Conservation (phyloP, 192 early-diverging fungal species). For the Coemansia furcata region DNA sequence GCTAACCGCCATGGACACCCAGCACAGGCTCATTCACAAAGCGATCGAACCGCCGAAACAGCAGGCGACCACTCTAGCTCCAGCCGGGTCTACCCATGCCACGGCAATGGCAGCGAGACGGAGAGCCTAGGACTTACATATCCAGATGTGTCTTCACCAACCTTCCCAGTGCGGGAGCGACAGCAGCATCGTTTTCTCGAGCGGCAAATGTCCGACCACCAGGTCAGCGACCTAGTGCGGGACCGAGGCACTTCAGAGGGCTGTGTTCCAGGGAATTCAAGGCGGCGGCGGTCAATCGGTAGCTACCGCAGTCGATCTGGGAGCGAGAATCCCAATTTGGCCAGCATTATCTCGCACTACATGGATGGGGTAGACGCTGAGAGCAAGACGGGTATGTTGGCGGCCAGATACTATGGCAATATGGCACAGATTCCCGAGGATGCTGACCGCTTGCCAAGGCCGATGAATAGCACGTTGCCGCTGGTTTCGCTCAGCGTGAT, state of each 20-base stretch:
- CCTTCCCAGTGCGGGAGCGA: background rate
- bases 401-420: constrained; percentile 46
- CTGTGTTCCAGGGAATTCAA: background rate
- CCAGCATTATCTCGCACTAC: constrained; percentile 41
- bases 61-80: background rate
- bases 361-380: constrained; percentile 39
- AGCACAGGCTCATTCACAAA: background rate
- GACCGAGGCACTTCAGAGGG: constrained; percentile 7
- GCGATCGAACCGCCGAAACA: background rate
- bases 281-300: constrained; percentile 2
- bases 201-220: constrained; percentile 1
- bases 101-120: background rate
- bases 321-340: constrained; percentile 9
- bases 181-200: constrained; percentile 4
- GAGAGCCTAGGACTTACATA: background rate
- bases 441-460: constrained; percentile 29
- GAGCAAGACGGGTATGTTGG: constrained; percentile 22
- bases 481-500: constrained; percentile 49
- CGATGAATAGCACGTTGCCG: constrained; percentile 53
- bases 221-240: background rate
- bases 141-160: background rate
- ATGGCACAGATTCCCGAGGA: constrained; percentile 26
- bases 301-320: constrained; percentile 11
- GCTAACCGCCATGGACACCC: background rate
- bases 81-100: background rate